Evolutionary conservation across 371 early-diverging fungal species (phyloP), one percentile per base, ranked within the genome.

Genomic region (Rhizopus microsporus): DNA sequence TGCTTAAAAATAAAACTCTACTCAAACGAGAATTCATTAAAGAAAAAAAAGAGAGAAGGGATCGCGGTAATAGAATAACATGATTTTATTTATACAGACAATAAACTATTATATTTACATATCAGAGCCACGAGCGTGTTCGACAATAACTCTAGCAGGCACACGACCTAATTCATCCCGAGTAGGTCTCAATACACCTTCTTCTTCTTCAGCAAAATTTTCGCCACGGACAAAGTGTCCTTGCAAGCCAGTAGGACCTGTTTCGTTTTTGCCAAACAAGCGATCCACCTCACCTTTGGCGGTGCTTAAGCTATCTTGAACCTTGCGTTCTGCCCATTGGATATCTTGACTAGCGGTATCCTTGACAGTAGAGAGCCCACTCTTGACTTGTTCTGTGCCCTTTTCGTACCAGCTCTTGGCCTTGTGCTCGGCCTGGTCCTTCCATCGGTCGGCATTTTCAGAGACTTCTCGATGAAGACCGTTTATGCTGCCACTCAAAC

Each of bases 131-230:
- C 49, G 35, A 39, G 66, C 65, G 17, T 66, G 48, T 42, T 57
- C 63, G 43, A 69, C 70, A 30, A 69, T 45, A 5, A 53, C 55
- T 38, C 59, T 60, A n/a, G 70, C 66, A 31, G 66, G 57, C 17
- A 57, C 62, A n/a, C 35, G 32, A 23, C 51, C 43, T 16, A 37
- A 32, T 31, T 62, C 59, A 12, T 49, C 5, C 16, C 56, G 62
- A 13, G 65, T 65, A 15, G 59, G 59, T 51, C 65, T 64, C 39
- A 71, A 49, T 12, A 57, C 48, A 30, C 63, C 71, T 16, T 58
- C 64, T 50, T 71, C 71, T 23, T 63, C 71, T 47, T 66, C 67
- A 42, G 71, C 71, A 55, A 57, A 71, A 12, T 56, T 55, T 51
- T 71, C 67, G 45, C 71, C 67, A 13, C 71, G 67, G 13, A 44